phyloP scores from a whole-genome alignment of 2,329 filamentous ascomycete species.

The Hypoxylon sp. region DNA sequence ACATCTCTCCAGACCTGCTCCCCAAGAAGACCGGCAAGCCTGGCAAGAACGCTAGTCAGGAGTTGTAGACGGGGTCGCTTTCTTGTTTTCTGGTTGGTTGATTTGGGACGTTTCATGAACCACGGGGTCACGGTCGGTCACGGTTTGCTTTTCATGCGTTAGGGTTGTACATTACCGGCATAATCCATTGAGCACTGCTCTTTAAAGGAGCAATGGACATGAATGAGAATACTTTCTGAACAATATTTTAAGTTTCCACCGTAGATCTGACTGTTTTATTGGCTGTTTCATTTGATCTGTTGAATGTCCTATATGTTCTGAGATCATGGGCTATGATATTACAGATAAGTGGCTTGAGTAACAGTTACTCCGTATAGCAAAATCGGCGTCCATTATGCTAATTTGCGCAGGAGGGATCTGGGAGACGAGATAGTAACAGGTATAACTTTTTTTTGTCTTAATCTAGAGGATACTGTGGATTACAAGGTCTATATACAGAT shows the following conservation, averaged over 20 bases:
- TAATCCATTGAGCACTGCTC: constrained; percentile 63
- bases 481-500: constrained; percentile 57
- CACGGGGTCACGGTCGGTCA: constrained; percentile 84
- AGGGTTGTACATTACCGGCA: constrained; percentile 75
- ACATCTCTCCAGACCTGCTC: constrained; percentile 81
- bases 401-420: neutral
- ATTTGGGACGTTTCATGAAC: constrained; percentile 80
- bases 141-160: constrained; percentile 73
- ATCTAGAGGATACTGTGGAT: constrained; percentile 43
- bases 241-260: constrained; percentile 43
- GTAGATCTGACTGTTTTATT: neutral
- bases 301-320: neutral
- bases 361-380: no score
- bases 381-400: no score
- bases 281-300: neutral
- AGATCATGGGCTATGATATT: neutral
- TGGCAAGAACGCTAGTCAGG: constrained; percentile 93
- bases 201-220: constrained; percentile 63
- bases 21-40: constrained; percentile 99
- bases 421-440: neutral
- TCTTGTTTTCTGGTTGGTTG: constrained; percentile 73
- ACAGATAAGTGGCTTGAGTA: no score
- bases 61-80: constrained; percentile 79
- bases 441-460: neutral
- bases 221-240: constrained; percentile 72